Base-by-base conservation (phyloP, 768 basidiomycete genomes). In the Botryobasidium botryosum region DNA sequence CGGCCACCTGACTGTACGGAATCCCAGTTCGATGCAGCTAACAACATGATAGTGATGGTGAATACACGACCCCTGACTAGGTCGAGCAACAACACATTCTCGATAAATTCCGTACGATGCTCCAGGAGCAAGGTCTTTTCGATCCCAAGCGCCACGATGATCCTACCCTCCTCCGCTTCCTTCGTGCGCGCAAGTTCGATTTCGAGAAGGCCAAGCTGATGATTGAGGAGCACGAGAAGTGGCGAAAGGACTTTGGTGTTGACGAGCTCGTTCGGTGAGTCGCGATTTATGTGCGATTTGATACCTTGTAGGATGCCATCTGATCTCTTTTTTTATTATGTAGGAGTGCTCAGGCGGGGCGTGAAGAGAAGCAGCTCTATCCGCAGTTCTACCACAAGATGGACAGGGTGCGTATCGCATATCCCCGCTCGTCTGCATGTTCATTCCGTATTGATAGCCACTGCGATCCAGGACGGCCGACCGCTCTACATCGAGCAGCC, bases 341-440 rank as follows among this genome's bases (percentile, higher is more conserved):
- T 97, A 94, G 58, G 74, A 80, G 43, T 96, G 91, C 62, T 72
- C 71, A 45, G 90, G 94, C n/a, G 62, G 79, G 78, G 57, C 63
- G 61, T 29, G 69, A 75, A 53, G 90, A 96, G 6, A 75, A 88
- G 69, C 81, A 84, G 64, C 87, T 81, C 55, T 97, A 94, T 56
- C 90, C 91, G 2, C 88, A 92, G 55, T 94, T 74, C 62, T 94
- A 96, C 61, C 92, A 97, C 67, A 91, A 86, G 67, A 81, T 69
- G 52, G 92, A 97, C 69, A 88, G 79, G 69, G 87, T 87, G 45
- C 31, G 67, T 40, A 21, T 39, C 32, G 31, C 41, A 31, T 40
- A 37, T 8, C 6, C 25, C 28, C 20, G 15, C 20, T 52, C 26
- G 39, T 33, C 29, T 43, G 17, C 26, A 5, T 23, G 21, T 23